phyloP scores from a whole-genome alignment of 148 eudicot genomes.

The Heliamphora exappendiculata region DNA sequence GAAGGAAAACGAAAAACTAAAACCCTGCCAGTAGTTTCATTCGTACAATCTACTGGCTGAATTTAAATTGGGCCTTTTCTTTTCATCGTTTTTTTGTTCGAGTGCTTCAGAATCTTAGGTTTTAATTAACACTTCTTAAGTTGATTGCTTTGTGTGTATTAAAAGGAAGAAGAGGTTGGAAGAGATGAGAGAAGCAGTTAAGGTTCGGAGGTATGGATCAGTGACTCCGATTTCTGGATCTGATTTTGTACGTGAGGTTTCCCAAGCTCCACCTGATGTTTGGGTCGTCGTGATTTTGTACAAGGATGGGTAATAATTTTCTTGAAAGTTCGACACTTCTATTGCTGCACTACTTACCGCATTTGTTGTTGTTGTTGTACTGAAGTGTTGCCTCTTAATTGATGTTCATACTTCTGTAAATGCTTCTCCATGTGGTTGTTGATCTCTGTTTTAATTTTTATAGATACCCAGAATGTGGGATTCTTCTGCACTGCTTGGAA shows the following conservation, averaged over 20 bases:
- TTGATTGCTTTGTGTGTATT: constrained; percentile 11
- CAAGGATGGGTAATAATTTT: constrained; percentile 67
- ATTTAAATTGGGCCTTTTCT: not conserved
- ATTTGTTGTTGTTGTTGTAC: not conserved
- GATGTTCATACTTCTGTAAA: not conserved
- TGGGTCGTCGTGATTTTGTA: constrained; percentile 89
- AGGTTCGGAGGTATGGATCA: constrained; percentile 72
- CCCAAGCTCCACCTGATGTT: constrained; percentile 82
- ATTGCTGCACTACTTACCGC: not conserved
- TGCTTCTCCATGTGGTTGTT: not conserved
- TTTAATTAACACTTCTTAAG: not conserved
- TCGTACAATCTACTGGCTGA: not conserved
- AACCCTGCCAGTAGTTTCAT: not conserved
- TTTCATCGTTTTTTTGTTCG: too few relatives aligned
- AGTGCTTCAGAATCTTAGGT: not conserved
- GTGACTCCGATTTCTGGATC: constrained; percentile 78
- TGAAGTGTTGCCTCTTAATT: too few relatives aligned
- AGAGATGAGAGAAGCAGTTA: constrained; percentile 66
- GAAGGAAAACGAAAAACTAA: too few relatives aligned
- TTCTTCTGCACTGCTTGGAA: constrained; percentile 65
- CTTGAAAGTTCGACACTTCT: not conserved
- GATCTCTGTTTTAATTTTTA: constrained; percentile 1
- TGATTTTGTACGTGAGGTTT: constrained; percentile 89
- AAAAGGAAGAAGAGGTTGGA: constrained; percentile 77
- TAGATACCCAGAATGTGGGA: constrained; percentile 66